Evolutionary conservation across 2,329 filamentous ascomycete species (phyloP).

Genomic region (Fusarium sp.): DNA sequence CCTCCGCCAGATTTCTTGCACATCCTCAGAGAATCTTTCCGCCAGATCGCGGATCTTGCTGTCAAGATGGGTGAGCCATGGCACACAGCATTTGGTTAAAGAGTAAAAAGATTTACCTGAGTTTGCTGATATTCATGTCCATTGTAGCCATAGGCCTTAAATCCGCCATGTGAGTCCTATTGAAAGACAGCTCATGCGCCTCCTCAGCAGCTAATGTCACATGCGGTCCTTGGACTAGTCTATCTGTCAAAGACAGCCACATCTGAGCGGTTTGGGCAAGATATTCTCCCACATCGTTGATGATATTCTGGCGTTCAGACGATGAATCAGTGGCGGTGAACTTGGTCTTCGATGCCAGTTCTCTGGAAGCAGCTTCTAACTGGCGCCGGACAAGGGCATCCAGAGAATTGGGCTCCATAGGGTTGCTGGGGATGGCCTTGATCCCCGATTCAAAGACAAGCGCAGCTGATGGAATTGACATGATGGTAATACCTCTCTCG

Average conservation of each 20-base stretch:
- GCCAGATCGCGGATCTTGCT: constrained; percentile 52
- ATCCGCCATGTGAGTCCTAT: constrained; percentile 44
- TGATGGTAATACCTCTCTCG: constrained; percentile 25
- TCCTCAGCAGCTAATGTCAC: constrained; percentile 45
- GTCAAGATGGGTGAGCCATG: constrained; percentile 25
- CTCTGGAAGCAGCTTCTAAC: constrained; percentile 41
- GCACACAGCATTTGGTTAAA: neutral
- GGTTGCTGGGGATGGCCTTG: constrained; percentile 26
- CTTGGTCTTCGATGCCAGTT: constrained; percentile 37
- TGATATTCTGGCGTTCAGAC: constrained; percentile 43
- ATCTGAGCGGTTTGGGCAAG: constrained; percentile 49
- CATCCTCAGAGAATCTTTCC: constrained; percentile 49
- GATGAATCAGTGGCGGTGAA: constrained; percentile 7
- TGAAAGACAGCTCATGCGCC: constrained; percentile 44
- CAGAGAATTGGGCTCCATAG: constrained; percentile 35
- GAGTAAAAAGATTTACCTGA: constrained; percentile 45
- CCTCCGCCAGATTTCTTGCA: constrained; percentile 48
- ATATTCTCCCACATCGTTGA: constrained; percentile 52
- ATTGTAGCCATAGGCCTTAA: constrained; percentile 44
- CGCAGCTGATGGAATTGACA: constrained; percentile 44
- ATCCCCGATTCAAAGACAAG: constrained; percentile 48
- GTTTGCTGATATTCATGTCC: constrained; percentile 49
- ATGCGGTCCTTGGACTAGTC: constrained; percentile 48
- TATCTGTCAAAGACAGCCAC: constrained; percentile 50
- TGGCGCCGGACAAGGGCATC: constrained; percentile 46